These are phyloP conservation scores for Botryotinia calthae DNA, from an alignment of 2,329 filamentous ascomycete species.

Conservation along the genomic window DNA sequence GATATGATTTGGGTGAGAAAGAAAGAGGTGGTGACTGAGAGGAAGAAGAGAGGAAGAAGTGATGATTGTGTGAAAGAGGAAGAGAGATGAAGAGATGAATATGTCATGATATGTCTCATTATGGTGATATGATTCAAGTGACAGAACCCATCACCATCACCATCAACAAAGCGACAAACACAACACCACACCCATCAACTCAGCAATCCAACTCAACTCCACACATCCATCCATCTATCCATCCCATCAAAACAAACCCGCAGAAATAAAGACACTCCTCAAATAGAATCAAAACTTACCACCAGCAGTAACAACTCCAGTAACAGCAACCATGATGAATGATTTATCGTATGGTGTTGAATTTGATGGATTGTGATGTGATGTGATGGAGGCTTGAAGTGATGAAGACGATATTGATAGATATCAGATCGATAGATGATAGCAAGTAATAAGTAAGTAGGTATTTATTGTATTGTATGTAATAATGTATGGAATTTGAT, in stretches of 20 bases:
- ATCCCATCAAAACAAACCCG: no score
- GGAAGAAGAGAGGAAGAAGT: no score
- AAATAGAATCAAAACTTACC: constrained; percentile 18
- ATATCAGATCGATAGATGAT: not conserved
- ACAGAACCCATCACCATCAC: not conserved
- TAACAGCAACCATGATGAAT: constrained; percentile 19
- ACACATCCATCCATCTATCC: no score
- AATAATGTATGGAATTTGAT: not conserved
- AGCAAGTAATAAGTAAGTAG: no score
- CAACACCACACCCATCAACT: not conserved
- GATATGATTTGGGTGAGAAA: not conserved
- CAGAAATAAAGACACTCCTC: no score
- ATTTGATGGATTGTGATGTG: not conserved
- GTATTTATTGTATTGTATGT: not conserved
- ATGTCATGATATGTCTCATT: no score
- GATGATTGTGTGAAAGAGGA: no score
- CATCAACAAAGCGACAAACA: not conserved
- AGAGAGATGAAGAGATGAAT: no score
- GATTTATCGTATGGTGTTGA: not conserved
- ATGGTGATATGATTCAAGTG: not conserved
- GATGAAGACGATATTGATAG: no score
- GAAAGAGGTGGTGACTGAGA: no score
- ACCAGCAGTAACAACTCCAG: constrained; percentile 18
- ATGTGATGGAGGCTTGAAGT: no score
- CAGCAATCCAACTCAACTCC: not conserved